A percentile compares a stretch with the other conserved stretches of the same genome.
phyloP scores from a whole-genome alignment of 345 rosid species.

The Salix suchowensis region DNA sequence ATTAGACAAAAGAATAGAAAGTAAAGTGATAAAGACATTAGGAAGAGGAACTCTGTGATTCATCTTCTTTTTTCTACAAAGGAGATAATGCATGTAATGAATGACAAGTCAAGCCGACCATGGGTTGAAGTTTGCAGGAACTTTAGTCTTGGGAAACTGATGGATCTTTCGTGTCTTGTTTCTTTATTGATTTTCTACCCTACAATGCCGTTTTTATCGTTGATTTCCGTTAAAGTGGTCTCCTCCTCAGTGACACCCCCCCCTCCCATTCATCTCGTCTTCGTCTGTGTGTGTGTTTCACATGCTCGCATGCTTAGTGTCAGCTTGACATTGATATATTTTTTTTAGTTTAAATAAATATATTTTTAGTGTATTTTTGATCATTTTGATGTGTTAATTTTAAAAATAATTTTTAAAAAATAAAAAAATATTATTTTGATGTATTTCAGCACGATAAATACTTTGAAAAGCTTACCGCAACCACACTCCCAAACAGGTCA shows the following conservation, averaged over 20 bases:
- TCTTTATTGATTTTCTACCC: not conserved
- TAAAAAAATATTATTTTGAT: no score
- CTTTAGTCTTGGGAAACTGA: not conserved
- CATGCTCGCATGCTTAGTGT: no score
- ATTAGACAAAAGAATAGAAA: not conserved
- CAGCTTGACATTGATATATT: no score
- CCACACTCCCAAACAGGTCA: no score
- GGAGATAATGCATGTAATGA: not conserved
- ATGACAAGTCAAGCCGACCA: not conserved
- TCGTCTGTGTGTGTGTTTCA: not conserved
- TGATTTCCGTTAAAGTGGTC: slow-evolving; percentile 1
- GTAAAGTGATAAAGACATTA: not conserved
- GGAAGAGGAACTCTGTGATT: not conserved
- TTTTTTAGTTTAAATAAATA: no score
- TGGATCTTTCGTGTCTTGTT: not conserved
- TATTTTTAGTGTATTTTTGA: no score
- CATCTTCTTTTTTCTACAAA: not conserved
- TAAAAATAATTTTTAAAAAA: no score
- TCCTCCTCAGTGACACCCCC: not conserved
- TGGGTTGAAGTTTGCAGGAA: not conserved
- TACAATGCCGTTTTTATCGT: slow-evolving; percentile 12
- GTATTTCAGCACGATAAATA: no score
- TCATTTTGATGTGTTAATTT: no score
- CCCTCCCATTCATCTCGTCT: not conserved
- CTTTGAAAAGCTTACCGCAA: no score